These are phyloP conservation scores for Alloteropsis semialata DNA, from an alignment of 176 grass and related monocot species.

Conservation along the genomic window DNA sequence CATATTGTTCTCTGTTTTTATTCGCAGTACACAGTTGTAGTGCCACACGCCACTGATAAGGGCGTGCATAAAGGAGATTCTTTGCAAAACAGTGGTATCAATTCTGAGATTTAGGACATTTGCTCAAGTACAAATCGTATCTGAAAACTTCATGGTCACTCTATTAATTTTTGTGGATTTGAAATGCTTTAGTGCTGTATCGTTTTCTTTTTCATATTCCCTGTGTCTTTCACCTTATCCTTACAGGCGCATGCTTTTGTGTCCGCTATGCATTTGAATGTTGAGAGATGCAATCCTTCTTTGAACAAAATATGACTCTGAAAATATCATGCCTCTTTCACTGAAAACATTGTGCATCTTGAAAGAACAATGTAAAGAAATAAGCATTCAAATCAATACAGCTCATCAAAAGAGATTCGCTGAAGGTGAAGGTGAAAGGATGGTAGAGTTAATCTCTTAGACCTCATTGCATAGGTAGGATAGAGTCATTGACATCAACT, in stretches of 20 bases:
- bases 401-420: conserved; percentile 33
- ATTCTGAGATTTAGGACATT: conserved; percentile 7
- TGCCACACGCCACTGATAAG: conserved; percentile 1
- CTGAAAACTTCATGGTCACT: background rate
- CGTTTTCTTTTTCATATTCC: background rate
- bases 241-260: background rate
- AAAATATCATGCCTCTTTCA: conserved; percentile 26
- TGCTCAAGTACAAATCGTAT: conserved; percentile 16
- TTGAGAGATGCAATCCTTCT: background rate
- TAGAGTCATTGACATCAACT: conserved; percentile 1
- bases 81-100: background rate
- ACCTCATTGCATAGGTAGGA: conserved; percentile 27
- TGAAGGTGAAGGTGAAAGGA: conserved; percentile 21
- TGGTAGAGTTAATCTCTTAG: conserved; percentile 11
- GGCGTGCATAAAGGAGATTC: background rate
- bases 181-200: background rate
- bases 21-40: background rate
- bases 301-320: conserved; percentile 12
- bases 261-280: background rate
- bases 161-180: background rate
- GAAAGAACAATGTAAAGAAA: background rate
- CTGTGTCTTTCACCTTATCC: conserved; percentile 12
- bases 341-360: conserved; percentile 9
- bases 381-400: conserved; percentile 19
- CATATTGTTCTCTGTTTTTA: conserved; percentile 4